Evolutionary conservation across 225 moss, liverwort and hornwort species (phyloP), one percentile per base, ranked within the genome.

Genomic region (Bryum argenteum): DNA sequence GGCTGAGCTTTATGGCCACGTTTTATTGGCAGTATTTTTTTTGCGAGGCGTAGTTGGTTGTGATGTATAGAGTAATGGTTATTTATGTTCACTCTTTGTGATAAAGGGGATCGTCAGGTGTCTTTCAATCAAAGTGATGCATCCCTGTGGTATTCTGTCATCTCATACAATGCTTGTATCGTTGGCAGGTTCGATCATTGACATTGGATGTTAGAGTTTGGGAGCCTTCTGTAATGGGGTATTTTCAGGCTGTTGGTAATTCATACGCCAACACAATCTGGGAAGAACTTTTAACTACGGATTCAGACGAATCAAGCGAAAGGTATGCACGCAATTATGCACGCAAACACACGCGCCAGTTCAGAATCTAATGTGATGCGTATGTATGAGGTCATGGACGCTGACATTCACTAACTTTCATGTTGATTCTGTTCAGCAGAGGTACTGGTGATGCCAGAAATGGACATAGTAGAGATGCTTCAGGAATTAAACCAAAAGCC

Each of bases 161-260:
- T 76, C 57, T 75, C 47, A 71, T 28, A 23, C 44, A 39, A 20
- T 60, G 64, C 45, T 80, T 51, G 40, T 66, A 38, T 78, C 12
- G 40, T 63, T 65, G 51, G 41, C 80, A 88, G 85, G 91, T 93
- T 90, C 88, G 96, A 63, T 96, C 96, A 50, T 76, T 96, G 75
- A 91, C 91, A 44, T 81, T 96, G 18, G 96, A 96, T 78, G 96
- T 96, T 67, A 91, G 84, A 79, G 96, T 90, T 70, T 96, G 96
- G 96, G 96, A 96, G 77, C 91, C 96, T 18, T 96, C 96, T 59
- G 93, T 96, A 51, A 89, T 96, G 57, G 82, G 89, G 15, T 96
- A 89, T 66, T 96, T 96, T 71, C 87, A 93, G 42, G 84, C 93
- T 10, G 85, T 93, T 40, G 96, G 96, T 24, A 96, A 96, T 77